Percentiles rank a stretch among this genome's conserved stretches.
phyloP scores from a whole-genome alignment of 805 yeast genomes.

The Priceomyces haplophilus region DNA sequence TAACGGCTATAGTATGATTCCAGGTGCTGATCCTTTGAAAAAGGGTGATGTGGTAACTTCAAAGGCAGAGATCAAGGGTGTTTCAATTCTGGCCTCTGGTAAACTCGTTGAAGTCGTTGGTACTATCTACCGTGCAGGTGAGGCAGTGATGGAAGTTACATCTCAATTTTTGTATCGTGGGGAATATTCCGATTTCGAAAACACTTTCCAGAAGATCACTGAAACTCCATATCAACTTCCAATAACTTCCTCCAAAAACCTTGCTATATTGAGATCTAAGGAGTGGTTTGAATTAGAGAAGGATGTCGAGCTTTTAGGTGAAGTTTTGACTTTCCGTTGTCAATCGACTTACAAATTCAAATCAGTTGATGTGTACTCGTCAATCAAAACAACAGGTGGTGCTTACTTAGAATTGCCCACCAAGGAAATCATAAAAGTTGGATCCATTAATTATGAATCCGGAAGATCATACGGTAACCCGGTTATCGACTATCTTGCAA shows the following conservation, averaged over 20 bases:
- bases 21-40: conserved; percentile 86
- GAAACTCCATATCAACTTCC: conserved; percentile 85
- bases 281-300: conserved; percentile 93
- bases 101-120: conserved; percentile 96
- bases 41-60: conserved; percentile 84
- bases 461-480: conserved; percentile 96
- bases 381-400: conserved; percentile 81
- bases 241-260: conserved; percentile 75
- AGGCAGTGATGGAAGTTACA: conserved; percentile 87
- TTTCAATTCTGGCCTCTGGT: conserved; percentile 87
- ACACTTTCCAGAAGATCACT: conserved; percentile 83
- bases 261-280: conserved; percentile 89
- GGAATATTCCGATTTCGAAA: conserved; percentile 77
- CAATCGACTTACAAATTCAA: conserved; percentile 81
- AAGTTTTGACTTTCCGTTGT: conserved; percentile 85
- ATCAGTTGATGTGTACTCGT: conserved; percentile 68
- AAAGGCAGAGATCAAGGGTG: conserved; percentile 81
- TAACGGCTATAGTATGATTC: conserved; percentile 88
- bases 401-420: conserved; percentile 88
- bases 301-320: conserved; percentile 66
- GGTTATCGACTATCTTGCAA: conserved; percentile 85
- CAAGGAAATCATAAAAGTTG: conserved; percentile 81
- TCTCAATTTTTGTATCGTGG: conserved; percentile 98
- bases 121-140: conserved; percentile 68
- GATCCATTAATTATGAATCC: conserved; percentile 81